phyloP scores from a whole-genome alignment of 1,139 yeast genomes.

The Wickerhamomyces sp. region DNA sequence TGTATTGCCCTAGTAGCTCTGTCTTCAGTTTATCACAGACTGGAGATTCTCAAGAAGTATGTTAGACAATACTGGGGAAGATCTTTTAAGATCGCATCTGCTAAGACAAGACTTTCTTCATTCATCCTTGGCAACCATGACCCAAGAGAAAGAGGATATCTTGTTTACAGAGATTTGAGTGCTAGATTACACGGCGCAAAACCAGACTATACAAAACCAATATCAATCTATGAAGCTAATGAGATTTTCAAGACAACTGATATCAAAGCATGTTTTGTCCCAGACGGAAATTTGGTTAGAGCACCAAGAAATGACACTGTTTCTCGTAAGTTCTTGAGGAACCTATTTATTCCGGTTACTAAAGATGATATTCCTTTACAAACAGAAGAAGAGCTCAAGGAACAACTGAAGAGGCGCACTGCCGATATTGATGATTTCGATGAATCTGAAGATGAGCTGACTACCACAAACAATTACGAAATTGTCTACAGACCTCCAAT shows the following conservation, averaged over 20 bases:
- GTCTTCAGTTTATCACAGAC: constrained; percentile 3
- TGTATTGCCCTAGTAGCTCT: constrained; percentile 9
- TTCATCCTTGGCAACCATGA: constrained; percentile 67
- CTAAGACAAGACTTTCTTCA: constrained; percentile 65
- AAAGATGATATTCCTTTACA: constrained; percentile 65
- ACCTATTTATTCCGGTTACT: constrained; percentile 77
- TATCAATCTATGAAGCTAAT: constrained; percentile 43
- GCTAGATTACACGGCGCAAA: constrained; percentile 35
- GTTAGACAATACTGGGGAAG: constrained; percentile 55
- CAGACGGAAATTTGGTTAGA: constrained; percentile 76
- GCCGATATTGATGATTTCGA: constrained; percentile 38
- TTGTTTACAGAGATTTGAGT: constrained; percentile 50
- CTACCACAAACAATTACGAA: constrained; percentile 54
- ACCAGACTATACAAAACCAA: constrained; percentile 62
- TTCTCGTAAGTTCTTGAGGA: constrained; percentile 56
- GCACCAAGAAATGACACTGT: constrained; percentile 84
- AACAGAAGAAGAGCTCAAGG: constrained; percentile 32
- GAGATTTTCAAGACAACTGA: constrained; percentile 37
- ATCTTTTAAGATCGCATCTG: constrained; percentile 54
- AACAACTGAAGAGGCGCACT: constrained; percentile 1
- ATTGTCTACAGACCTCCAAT: constrained; percentile 86
- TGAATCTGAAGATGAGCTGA: constrained; percentile 46
- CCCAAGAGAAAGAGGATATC: constrained; percentile 71
- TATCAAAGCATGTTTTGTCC: constrained; percentile 53
- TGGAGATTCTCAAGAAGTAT: constrained; percentile 24